A percentile compares a stretch with the other conserved stretches of the same genome.
Conservation (phyloP, 2,329 filamentous ascomycete species). For the Elsinoe necatrix region DNA sequence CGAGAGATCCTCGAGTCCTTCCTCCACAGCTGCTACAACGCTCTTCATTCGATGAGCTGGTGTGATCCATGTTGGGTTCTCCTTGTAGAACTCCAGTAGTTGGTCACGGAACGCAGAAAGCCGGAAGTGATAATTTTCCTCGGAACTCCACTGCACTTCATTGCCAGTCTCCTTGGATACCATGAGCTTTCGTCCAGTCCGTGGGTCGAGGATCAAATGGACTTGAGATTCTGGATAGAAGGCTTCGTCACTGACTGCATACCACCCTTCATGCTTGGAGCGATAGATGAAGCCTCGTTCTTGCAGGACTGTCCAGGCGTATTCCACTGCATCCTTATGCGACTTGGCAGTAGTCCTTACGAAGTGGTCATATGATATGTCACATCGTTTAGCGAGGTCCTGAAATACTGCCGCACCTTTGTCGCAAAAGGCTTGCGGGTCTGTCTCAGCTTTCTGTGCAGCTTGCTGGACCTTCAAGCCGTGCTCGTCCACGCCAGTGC, state of each 20-base stretch:
- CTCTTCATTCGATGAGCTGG: conserved; percentile 67
- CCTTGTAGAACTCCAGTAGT: conserved; percentile 68
- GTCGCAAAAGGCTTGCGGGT: conserved; percentile 82
- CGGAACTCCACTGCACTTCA: conserved; percentile 88
- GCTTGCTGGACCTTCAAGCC: conserved; percentile 93
- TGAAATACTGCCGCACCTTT: conserved; percentile 71
- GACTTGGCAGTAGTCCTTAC: conserved; percentile 81
- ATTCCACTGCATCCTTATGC: conserved; percentile 75
- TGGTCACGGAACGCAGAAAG: conserved; percentile 73
- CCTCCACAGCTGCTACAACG: conserved; percentile 65
- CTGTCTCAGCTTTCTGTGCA: conserved; percentile 59
- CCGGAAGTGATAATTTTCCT: conserved; percentile 91
- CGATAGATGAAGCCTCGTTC: conserved; percentile 73
- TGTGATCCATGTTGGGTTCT: conserved; percentile 69
- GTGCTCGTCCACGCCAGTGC: conserved; percentile 94
- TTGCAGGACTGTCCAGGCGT: conserved; percentile 77
- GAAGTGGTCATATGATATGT: conserved; percentile 74
- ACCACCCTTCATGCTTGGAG: conserved; percentile 87
- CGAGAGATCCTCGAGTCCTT: conserved; percentile 77
- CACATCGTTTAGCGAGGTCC: conserved; percentile 59
- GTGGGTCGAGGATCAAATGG: conserved; percentile 63
- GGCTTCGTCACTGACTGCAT: conserved; percentile 91
- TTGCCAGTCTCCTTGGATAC: conserved; percentile 80
- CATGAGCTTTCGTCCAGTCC: conserved; percentile 75
- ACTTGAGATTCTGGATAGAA: conserved; percentile 79